Evolutionary conservation across 495 filamentous ascomycete genomes (phyloP).

Genomic region (Parathielavia appendiculata): DNA sequence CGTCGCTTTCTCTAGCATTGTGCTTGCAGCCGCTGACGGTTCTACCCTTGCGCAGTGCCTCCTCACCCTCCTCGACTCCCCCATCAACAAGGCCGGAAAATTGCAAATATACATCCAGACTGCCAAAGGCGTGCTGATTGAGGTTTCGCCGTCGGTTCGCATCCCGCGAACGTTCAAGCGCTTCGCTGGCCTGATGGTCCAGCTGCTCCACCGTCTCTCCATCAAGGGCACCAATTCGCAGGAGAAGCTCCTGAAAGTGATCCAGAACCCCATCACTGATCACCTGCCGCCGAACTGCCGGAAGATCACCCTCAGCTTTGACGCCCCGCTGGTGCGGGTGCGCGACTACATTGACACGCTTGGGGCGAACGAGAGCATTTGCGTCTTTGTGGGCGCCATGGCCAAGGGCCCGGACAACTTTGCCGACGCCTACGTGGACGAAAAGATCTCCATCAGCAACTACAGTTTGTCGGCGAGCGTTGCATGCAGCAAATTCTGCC

Average conservation of each 20-base stretch:
- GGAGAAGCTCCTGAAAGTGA: slow-evolving; percentile 95
- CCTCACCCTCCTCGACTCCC: slow-evolving; percentile 93
- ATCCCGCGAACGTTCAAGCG: slow-evolving; percentile 98
- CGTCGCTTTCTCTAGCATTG: slow-evolving; percentile 10
- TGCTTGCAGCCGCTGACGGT: slow-evolving; percentile 20
- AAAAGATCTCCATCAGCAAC: slow-evolving; percentile 96
- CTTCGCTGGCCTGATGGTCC: slow-evolving; percentile 97
- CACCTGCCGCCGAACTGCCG: slow-evolving; percentile 95
- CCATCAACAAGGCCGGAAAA: slow-evolving; percentile 95
- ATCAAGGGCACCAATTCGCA: slow-evolving; percentile 94
- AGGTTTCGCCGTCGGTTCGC: slow-evolving; percentile 93
- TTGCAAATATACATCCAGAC: slow-evolving; percentile 98
- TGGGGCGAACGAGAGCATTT: slow-evolving; percentile 79
- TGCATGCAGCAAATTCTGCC: slow-evolving; percentile 98
- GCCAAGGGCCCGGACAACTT: slow-evolving; percentile 95
- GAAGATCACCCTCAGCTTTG: slow-evolving; percentile 92
- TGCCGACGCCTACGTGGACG: slow-evolving; percentile 88
- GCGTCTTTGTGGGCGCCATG: slow-evolving; percentile 97
- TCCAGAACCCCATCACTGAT: slow-evolving; percentile 95
- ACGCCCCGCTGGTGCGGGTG: slow-evolving; percentile 78
- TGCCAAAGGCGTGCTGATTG: slow-evolving; percentile 91
- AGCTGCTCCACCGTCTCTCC: slow-evolving; percentile 91
- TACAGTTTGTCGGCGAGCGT: slow-evolving; percentile 95
- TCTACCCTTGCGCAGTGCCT: slow-evolving; percentile 61
- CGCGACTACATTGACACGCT: slow-evolving; percentile 81